Evolutionary conservation across 805 yeast genomes (phyloP), one percentile per base, ranked within the genome.

Genomic region (Naumovozyma baii): DNA sequence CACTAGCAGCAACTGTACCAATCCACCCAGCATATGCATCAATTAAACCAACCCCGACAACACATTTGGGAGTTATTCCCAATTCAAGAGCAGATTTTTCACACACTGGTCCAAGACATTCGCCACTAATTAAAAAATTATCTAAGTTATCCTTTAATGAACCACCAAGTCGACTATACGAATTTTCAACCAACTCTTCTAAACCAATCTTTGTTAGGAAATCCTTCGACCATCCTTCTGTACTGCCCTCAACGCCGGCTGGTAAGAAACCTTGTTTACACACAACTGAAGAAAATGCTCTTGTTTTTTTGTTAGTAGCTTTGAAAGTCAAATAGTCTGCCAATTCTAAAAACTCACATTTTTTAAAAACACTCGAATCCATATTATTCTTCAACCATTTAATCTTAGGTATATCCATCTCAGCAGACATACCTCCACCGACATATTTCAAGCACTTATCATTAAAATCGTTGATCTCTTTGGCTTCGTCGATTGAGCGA

Each of bases 11-110:
- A 43, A 90, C 95, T 1, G 97, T 92, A 41, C 98, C 98, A 40
- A 92, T 76, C 96, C 97, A 92, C 34, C 98, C 98, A 3, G 97
- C 94, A 57, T 92, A 92, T 4, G 97, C 96, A 60, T 92, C 98
- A 57, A 92, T 92, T 30, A 92, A 95, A 56, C 96, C 96, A 1
- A 94, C 80, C 5, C 95, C 96, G 32, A 92, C 97, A 25, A 78
- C 75, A 63, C 94, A 83, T 38, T 71, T 69, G 17, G 82, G 72
- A 8, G 92, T 74, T 46, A 92, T 70, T 9, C 97, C 97, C 52
- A 92, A 69, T 40, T 85, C 87, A 33, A 70, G 72, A 17, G 96
- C 96, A 3, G 95, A 75, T 31, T 64, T 51, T 19, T 66, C 65
- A 15, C 75, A 68, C 46, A 92, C 69, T 38, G 77, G 68, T 22